Base-by-base conservation (phyloP, 345 rosid genomes). In the Pugionium dolabratum region DNA sequence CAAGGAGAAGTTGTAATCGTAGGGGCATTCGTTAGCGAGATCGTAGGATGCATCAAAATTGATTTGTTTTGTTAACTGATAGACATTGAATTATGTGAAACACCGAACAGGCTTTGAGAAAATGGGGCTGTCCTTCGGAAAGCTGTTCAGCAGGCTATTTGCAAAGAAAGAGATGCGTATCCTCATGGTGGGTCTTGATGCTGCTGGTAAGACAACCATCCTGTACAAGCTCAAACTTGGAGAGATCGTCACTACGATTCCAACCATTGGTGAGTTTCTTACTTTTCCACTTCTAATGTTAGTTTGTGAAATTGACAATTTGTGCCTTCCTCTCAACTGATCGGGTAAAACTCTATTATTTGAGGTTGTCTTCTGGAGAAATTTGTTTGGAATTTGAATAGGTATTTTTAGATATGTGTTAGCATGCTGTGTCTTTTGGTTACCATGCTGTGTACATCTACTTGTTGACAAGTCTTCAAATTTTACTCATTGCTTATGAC, bases 211-310 rank as follows among this genome's bases (percentile, higher is more conserved):
- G 83, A 85, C 91, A n/a, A 86, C 91, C 60, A 86, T 86, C 8
- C 40, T 86, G 62, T 86, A 86, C 73, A 86, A 83, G 81, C 86
- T 86, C 66, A 83, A 86, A 72, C 82, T 86, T 4, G 91, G 91
- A 2, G 88, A 86, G 81, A 86, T 86, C 28, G 91, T 86, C 32
- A 83, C 91, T 5, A 86, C 88, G 3, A 86, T 86, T 55, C 91
- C 91, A 25, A 83, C 91, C n/a, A 85, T 85, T 28, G 91, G 88
- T 85, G 58, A 72, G 83, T 62, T 28, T 47, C 57, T 54, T 0
- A 7, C 60, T 42, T 30, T 49, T 59, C 25, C 1, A 4, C 6
- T 5, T 46, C 5, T 3, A 2, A 46, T 4, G 9, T 35, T 29
- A n/a, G 50, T 43, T 32, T 69, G 10, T 1, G 46, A 35, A 52